These are phyloP conservation scores for Cladosporium cucumerinum DNA, from an alignment of 2,329 filamentous ascomycete genomes.

Conservation along the genomic window DNA sequence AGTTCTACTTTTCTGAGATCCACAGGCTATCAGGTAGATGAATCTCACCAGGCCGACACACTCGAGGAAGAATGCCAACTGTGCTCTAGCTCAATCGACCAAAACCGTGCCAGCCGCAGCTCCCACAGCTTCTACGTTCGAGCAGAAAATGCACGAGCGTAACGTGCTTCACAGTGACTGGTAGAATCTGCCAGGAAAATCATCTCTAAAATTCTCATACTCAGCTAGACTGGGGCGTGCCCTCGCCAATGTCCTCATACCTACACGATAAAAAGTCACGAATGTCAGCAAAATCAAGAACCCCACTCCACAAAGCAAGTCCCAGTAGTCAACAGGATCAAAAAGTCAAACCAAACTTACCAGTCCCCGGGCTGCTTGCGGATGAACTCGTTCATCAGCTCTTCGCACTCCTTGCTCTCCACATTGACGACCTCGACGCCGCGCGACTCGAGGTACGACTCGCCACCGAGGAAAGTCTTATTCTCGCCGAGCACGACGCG, in stretches of 20 bases:
- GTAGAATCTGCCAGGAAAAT: conserved; percentile 21
- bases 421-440: conserved; percentile 73
- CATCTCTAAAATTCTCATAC: neutral
- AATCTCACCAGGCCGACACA: conserved; percentile 23
- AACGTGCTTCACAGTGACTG: conserved; percentile 36
- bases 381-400: conserved; percentile 70
- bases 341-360: conserved; percentile 20
- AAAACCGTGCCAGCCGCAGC: conserved; percentile 24
- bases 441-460: conserved; percentile 63
- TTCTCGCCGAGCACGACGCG: conserved; percentile 77
- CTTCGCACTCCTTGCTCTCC: conserved; percentile 61
- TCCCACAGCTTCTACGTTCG: conserved; percentile 21
- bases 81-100: conserved; percentile 30
- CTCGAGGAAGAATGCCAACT: conserved; percentile 28
- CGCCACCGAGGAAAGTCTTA: conserved; percentile 69
- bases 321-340: neutral
- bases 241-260: conserved; percentile 40
- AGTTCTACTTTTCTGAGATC: conserved; percentile 90
- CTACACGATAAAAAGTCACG: conserved; percentile 22
- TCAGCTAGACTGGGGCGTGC: conserved; percentile 21
- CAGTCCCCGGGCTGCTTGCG: conserved; percentile 68
- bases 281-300: conserved; percentile 21
- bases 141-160: conserved; percentile 36
- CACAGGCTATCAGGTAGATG: conserved; percentile 52
- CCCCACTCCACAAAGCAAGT: neutral